A percentile compares a stretch with the other conserved stretches of the same genome.
phyloP scores from a whole-genome alignment of 495 filamentous ascomycete genomes.

The Entonaema liquescens region DNA sequence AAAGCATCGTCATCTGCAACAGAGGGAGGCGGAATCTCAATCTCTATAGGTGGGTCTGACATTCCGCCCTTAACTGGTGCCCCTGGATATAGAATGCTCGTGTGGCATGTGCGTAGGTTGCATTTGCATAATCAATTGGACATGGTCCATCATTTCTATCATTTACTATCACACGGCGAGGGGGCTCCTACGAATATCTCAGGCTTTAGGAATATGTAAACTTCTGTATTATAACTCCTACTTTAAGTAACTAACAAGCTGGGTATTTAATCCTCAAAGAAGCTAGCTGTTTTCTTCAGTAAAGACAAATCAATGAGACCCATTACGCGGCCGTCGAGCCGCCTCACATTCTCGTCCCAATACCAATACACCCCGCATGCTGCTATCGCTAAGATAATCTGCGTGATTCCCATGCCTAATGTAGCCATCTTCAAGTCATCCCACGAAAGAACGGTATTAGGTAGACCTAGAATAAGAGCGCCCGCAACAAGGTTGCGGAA shows the following conservation, averaged over 20 bases:
- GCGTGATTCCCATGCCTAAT: constrained; percentile 48
- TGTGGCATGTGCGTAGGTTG: too few relatives aligned
- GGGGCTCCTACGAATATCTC: too few relatives aligned
- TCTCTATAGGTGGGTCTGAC: too few relatives aligned
- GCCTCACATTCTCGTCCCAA: constrained; percentile 47
- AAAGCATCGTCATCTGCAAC: too few relatives aligned
- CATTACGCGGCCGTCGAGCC: constrained; percentile 55
- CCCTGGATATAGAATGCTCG: too few relatives aligned
- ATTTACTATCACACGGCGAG: too few relatives aligned
- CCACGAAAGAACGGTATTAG: constrained; percentile 44
- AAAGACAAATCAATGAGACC: constrained; percentile 51
- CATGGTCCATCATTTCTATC: too few relatives aligned
- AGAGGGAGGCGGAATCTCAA: too few relatives aligned
- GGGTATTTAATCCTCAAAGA: constrained; percentile 58
- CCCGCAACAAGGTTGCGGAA: constrained; percentile 50
- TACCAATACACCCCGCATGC: constrained; percentile 50
- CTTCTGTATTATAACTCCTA: neutral
- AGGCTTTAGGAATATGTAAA: neutral
- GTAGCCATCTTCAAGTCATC: constrained; percentile 48
- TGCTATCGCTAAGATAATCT: constrained; percentile 44
- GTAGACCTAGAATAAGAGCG: constrained; percentile 52
- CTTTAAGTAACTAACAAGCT: too few relatives aligned
- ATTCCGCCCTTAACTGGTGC: too few relatives aligned
- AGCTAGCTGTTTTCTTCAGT: constrained; percentile 51
- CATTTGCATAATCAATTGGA: too few relatives aligned